Base-by-base conservation (phyloP, 257 asterid species). In the Lantana camara region DNA sequence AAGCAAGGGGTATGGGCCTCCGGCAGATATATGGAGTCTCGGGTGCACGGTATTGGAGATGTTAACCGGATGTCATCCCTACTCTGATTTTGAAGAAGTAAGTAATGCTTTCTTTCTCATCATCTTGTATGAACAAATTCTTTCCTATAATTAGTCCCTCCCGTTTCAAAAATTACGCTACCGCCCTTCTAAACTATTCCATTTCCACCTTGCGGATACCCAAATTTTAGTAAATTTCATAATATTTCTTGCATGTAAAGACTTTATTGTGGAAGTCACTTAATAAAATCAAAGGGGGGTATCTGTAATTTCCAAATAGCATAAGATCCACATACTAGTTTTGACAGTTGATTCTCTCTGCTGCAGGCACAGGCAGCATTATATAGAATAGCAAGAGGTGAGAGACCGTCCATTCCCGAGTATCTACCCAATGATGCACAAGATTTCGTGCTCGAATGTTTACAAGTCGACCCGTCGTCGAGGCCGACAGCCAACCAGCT, bases 11-110 rank as follows among this genome's bases (percentile, higher is more conserved):
- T 87, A 87, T 73, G 96, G 97, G 40, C 83, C 74, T 48, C 79
- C 97, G 9, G 99, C 99, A 52, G 98, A 92, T 81, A 92, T 92
- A 77, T 92, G 98, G 98, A 89, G 98, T 67, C 97, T 92, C 45
- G 98, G 98, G 13, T 92, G 98, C 80, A 82, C 98, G 0, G 98
- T 92, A 37, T 76, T 92, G 67, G 98, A 92, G 83, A 89, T 92
- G 99, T 72, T 87, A 63, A 87, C 97, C 32, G 75, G 90, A 57
- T 78, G 75, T 27, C 81, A 87, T 67, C 99, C 99, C 0, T 93
- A 90, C 74, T 76, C 71, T 49, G 72, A 80, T 72, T 55, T 90
- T 71, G 96, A 90, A 70, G 59, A 71, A 61, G 98, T 92, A 76
- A 85, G 96, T 79, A 42, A 40, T 17, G 17, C 17, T 47, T 42